Evolutionary conservation across 306 rosid genomes (phyloP), one percentile per base, ranked within the genome.

Genomic region (Cucumis hystrix): DNA sequence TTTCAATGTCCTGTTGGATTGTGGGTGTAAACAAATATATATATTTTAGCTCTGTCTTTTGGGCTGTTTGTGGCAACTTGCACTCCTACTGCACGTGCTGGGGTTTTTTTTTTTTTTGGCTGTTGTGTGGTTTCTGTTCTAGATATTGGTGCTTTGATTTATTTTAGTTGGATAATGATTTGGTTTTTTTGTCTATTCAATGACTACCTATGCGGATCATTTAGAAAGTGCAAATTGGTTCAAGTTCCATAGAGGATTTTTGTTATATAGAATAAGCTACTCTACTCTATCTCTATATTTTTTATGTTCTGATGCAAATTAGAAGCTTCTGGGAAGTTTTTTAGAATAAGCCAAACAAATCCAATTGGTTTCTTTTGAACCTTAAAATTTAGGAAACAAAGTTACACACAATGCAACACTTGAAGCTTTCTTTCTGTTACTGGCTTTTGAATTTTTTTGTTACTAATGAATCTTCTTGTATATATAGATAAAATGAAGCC

Each of bases 401-500:
- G 71, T 3, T 20, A 37, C 49, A 64, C 13, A 64, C 51, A 67
- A 40, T 40, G 41, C 76, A 71, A 47, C 17, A 10, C 7, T 21
- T 54, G 15, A 13, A 25, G 8, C 25, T 51, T 33, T 33, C 37
- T 70, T 3, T 37, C 13, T n/a, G 47, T 74, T 75, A 1, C 17
- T 35, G 16, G 45, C 54, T 25, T 30, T 77, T 47, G 16, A 28
- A 45, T 39, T 70, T 70, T 73, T 81, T 39, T 65, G 83, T 79
- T 37, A 81, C 78, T 76, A 74, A 66, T 65, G 21, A 66, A 57
- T 57, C 74, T 54, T 81, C 45, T 80, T 74, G 78, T 65, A 61
- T 83, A 84, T 85, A 84, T 85, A 95, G 99, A 91, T 87, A 84
- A 66, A 35, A 78, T 95, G 80, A 81, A 76, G 71, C 93, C 91